Evolutionary conservation across 148 eudicot species (phyloP), one percentile per base, ranked within the genome.

Genomic region (Chenopodium formosanum): DNA sequence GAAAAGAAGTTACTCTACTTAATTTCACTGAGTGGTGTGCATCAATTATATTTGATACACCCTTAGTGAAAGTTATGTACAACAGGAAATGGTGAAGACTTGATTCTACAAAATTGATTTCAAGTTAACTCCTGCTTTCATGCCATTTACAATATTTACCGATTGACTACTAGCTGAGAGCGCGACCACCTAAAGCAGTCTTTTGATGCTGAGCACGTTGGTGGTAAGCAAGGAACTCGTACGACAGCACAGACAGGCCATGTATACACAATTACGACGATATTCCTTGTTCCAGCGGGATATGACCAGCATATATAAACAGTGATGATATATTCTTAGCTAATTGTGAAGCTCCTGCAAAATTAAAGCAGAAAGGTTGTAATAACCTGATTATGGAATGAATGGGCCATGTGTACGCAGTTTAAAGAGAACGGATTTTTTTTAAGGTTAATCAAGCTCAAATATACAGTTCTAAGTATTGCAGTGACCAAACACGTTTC

Each of bases 301-400:
- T 46, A 76, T n/a, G 70, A 81, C 69, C 40, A 47, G 64, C 46
- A 25, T 67, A 63, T 71, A n/a, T 68, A 47, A 67, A 40, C 13
- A 66, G 29, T 56, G 20, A 60, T 67, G 75, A 58, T 32, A 44
- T 48, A 69, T 58, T 70, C 77, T 84, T 76, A 84, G 69, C 12
- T 70, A 46, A 84, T 70, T 75, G 60, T 31, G 60, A 75, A 64
- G 37, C 65, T 80, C 82, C 86, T 84, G 80, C 83, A 68, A 14
- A 25, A 80, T 46, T 5, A n/a, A 2, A 78, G 16, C 58, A 73
- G 4, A 10, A 74, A 66, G 52, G 32, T 83, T 34, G 16, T 7
- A 5, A 44, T 66, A 50, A 66, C 11, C 23, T 17, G 3, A 50
- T 67, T 2, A 12, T 1, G 13, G n/a, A 19, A 48, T 25, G 25